A percentile compares a stretch with the other conserved stretches of the same genome.
phyloP scores from a whole-genome alignment of 2,329 filamentous ascomycete genomes.

The Raffaelea arxii region DNA sequence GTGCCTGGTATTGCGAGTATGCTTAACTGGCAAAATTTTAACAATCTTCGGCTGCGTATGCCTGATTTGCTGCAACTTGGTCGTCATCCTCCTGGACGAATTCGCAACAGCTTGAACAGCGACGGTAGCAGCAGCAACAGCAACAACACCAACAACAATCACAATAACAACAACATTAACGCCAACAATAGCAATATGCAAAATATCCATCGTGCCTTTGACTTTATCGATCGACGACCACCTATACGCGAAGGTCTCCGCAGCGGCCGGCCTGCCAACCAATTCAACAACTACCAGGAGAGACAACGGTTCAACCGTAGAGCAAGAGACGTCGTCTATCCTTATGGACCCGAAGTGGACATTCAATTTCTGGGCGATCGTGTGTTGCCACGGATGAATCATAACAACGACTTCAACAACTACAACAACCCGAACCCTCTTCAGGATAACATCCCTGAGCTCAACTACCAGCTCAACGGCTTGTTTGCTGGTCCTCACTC shows the following conservation, averaged over 20 bases:
- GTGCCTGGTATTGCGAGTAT: too few relatives aligned
- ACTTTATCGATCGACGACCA: too few relatives aligned
- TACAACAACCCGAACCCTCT: too few relatives aligned
- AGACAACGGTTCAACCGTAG: constrained; percentile 2
- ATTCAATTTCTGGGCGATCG: constrained; percentile 16
- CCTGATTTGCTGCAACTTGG: neutral
- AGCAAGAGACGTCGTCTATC: constrained; percentile 13
- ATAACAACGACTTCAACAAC: too few relatives aligned
- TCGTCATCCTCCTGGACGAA: neutral
- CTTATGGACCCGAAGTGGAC: too few relatives aligned
- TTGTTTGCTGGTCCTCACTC: neutral
- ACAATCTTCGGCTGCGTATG: too few relatives aligned
- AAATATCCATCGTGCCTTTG: too few relatives aligned
- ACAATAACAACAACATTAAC: neutral
- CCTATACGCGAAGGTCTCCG: too few relatives aligned
- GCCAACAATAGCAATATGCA: neutral
- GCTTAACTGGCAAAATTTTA: neutral
- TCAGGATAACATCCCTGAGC: constrained; percentile 18
- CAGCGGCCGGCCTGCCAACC: too few relatives aligned
- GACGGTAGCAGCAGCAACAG: neutral
- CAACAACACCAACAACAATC: neutral
- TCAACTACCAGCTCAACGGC: constrained; percentile 24
- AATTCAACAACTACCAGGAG: neutral
- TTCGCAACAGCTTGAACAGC: neutral
- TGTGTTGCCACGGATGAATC: constrained; percentile 1